Conservation (phyloP, 2,329 filamentous ascomycete species). For the Arachnopeziza araneosa region DNA sequence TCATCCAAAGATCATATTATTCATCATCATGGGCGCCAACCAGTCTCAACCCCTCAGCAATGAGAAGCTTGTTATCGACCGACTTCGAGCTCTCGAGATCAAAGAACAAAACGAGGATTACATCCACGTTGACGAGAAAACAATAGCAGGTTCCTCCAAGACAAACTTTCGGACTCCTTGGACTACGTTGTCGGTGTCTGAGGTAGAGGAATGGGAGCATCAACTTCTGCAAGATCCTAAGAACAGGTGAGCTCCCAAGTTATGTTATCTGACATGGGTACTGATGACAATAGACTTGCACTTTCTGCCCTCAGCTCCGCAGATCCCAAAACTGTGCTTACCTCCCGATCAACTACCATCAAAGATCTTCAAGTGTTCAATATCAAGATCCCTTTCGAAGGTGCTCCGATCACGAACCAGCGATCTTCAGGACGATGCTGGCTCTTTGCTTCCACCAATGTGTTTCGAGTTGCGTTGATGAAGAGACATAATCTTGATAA, state of each 20-base stretch:
- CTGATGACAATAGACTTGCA: slow-evolving; percentile 52
- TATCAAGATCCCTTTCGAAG: slow-evolving; percentile 74
- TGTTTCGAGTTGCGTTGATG: slow-evolving; percentile 85
- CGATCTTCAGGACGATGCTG: slow-evolving; percentile 78
- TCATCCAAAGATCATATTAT: not conserved
- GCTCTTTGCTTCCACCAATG: slow-evolving; percentile 88
- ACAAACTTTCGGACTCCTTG: slow-evolving; percentile 25
- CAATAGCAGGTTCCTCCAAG: slow-evolving; percentile 33
- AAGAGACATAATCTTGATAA: slow-evolving; percentile 69
- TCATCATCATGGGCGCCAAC: slow-evolving; percentile 23
- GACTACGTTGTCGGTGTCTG: slow-evolving; percentile 42
- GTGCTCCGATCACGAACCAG: slow-evolving; percentile 80
- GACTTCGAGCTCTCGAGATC: slow-evolving; percentile 40
- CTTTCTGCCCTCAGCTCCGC: slow-evolving; percentile 66
- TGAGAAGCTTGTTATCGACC: slow-evolving; percentile 40
- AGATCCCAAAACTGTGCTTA: slow-evolving; percentile 60
- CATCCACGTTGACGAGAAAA: slow-evolving; percentile 43
- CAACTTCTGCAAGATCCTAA: slow-evolving; percentile 58
- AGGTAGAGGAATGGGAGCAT: slow-evolving; percentile 54
- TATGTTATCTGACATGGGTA: not conserved
- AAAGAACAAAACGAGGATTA: slow-evolving; percentile 42
- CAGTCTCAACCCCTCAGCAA: slow-evolving; percentile 21
- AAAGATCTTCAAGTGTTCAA: slow-evolving; percentile 78
- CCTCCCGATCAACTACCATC: slow-evolving; percentile 56
- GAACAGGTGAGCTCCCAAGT: slow-evolving; percentile 43